phyloP scores from a whole-genome alignment of 2,329 filamentous ascomycete species.

The Botrytis tulipae region DNA sequence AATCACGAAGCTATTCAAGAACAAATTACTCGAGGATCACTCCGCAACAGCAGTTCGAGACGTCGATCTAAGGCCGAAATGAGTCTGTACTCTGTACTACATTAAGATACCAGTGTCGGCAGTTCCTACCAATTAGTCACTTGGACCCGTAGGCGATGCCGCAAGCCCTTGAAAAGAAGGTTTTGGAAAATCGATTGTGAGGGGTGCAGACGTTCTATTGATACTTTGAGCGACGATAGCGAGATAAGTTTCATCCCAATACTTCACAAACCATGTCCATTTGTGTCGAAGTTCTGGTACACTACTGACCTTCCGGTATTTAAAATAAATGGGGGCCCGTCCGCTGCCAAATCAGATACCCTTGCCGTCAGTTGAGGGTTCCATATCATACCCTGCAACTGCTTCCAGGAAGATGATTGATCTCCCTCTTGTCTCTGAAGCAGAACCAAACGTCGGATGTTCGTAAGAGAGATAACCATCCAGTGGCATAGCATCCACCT shows the following conservation, averaged over 20 bases:
- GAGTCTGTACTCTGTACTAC: slow-evolving; percentile 7
- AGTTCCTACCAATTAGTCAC: slow-evolving; percentile 21
- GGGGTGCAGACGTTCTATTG: slow-evolving; percentile 10
- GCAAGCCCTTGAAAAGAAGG: slow-evolving; percentile 1
- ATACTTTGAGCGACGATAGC: slow-evolving; percentile 9
- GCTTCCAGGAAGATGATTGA: neutral
- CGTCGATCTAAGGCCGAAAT: slow-evolving; percentile 11
- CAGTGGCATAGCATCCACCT: slow-evolving; percentile 18
- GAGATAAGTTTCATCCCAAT: slow-evolving; percentile 5
- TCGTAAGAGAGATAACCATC: slow-evolving; percentile 15
- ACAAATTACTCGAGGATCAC: slow-evolving; percentile 13
- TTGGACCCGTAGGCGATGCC: neutral
- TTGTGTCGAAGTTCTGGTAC: slow-evolving; percentile 6
- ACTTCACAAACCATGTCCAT: slow-evolving; percentile 9
- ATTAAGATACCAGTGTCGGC: slow-evolving; percentile 7
- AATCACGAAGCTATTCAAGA: slow-evolving; percentile 15
- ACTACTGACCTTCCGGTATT: neutral
- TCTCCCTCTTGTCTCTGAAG: slow-evolving; percentile 16
- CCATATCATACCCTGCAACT: slow-evolving; percentile 5
- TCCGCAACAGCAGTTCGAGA: slow-evolving; percentile 15
- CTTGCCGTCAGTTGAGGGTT: neutral
- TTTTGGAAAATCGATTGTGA: slow-evolving; percentile 7
- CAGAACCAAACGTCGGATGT: slow-evolving; percentile 2
- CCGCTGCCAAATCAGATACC: slow-evolving; percentile 12
- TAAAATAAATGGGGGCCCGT: neutral